These are phyloP conservation scores for Taphrina populina DNA, from an alignment of 1,139 yeast genomes.

Conservation along the genomic window DNA sequence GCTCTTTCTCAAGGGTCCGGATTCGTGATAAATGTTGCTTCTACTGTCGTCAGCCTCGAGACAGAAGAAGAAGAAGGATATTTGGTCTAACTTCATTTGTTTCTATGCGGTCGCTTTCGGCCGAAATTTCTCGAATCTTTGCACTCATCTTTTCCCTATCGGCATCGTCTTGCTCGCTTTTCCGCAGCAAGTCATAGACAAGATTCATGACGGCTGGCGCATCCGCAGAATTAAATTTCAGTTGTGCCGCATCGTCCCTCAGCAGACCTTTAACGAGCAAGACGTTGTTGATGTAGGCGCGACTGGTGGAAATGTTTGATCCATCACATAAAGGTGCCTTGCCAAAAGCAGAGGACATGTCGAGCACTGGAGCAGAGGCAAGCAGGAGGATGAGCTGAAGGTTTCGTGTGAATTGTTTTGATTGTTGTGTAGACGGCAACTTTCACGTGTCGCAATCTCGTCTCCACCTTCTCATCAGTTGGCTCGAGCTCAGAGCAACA, in stretches of 20 bases:
- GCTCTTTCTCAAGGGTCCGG: slow-evolving; percentile 13
- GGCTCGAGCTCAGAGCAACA: too few relatives aligned
- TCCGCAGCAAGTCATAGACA: slow-evolving; percentile 21
- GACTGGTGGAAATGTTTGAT: slow-evolving; percentile 20
- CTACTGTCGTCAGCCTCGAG: neutral
- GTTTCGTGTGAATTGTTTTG: too few relatives aligned
- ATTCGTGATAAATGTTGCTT: slow-evolving; percentile 4
- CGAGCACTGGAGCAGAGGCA: too few relatives aligned
- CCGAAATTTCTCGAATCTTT: slow-evolving; percentile 2
- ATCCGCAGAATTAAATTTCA: slow-evolving; percentile 32
- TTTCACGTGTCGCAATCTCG: too few relatives aligned
- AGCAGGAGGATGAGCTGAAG: too few relatives aligned
- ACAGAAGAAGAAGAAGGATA: too few relatives aligned
- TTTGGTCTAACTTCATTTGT: slow-evolving; percentile 4
- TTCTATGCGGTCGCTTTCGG: slow-evolving; percentile 6
- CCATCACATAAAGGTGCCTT: slow-evolving; percentile 27
- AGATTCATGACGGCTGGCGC: slow-evolving; percentile 30
- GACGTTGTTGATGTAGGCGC: slow-evolving; percentile 23
- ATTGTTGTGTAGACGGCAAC: too few relatives aligned
- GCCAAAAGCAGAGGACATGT: slow-evolving; percentile 24
- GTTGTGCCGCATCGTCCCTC: slow-evolving; percentile 6
- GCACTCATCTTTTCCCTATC: slow-evolving; percentile 17
- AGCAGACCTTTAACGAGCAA: slow-evolving; percentile 17
- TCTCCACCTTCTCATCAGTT: too few relatives aligned
- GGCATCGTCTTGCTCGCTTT: slow-evolving; percentile 25